phyloP scores from a whole-genome alignment of 225 moss, liverwort and hornwort genomes.

The Rhytidiadelphus loreus region DNA sequence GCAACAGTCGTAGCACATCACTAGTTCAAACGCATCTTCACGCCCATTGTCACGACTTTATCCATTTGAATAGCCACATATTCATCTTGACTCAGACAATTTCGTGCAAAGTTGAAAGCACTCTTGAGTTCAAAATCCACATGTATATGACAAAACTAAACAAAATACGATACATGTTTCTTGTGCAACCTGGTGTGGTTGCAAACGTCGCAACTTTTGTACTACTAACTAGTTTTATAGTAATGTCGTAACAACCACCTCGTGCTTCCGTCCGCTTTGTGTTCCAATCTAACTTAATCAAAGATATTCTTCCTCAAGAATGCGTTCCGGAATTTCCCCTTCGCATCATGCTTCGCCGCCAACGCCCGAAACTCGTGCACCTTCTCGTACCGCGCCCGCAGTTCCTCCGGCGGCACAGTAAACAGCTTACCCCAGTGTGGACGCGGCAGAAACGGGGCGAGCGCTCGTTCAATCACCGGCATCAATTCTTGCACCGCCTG shows the following conservation, averaged over 20 bases:
- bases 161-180: no score
- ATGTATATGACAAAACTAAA: not conserved
- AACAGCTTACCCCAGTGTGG: conserved; percentile 31
- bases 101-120: not conserved
- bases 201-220: not conserved
- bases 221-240: not conserved
- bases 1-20: not conserved
- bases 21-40: not conserved
- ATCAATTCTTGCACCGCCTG: not conserved
- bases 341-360: not conserved
- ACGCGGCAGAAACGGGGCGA: not conserved
- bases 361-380: not conserved
- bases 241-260: not conserved
- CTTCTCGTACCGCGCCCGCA: not conserved
- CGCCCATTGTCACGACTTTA: not conserved
- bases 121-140: not conserved
- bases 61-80: not conserved
- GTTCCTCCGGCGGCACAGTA: not conserved
- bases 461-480: not conserved
- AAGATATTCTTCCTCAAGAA: conserved; percentile 11
- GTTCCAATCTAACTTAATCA: not conserved
- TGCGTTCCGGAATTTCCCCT: conserved; percentile 11
- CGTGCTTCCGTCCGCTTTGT: not conserved
- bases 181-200: not conserved
- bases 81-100: not conserved